A percentile compares a stretch with the other conserved stretches of the same genome.
Evolutionary conservation across 139 green algal genomes (phyloP).

Genomic region (Chlamydomonas asymmetrica): DNA sequence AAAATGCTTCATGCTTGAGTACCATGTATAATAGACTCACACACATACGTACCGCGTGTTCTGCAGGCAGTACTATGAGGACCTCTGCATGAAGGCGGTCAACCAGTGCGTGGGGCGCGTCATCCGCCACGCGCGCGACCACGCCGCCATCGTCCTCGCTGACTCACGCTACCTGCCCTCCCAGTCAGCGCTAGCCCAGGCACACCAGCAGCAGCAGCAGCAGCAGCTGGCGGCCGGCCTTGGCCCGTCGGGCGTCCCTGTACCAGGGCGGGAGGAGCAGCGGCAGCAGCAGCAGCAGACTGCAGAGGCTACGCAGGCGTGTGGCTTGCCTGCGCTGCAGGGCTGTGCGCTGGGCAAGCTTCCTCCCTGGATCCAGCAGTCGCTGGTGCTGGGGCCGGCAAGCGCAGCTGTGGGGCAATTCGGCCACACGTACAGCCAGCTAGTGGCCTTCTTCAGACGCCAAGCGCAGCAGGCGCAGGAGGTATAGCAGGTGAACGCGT

Average conservation of each 20-base stretch:
- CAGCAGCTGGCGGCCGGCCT: too few species aligned
- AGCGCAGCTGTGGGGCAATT: too few species aligned
- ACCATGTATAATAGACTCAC: neutral
- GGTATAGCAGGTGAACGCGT: neutral
- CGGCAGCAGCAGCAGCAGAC: neutral
- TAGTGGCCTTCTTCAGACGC: conserved; percentile 32
- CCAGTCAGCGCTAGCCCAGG: neutral
- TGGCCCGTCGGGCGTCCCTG: too few species aligned
- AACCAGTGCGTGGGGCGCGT: conserved; percentile 96
- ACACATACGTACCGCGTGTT: neutral
- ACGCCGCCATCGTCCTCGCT: conserved; percentile 88
- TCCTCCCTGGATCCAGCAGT: conserved; percentile 75
- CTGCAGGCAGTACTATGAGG: conserved; percentile 83
- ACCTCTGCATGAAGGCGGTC: conserved; percentile 84
- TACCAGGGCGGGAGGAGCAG: neutral
- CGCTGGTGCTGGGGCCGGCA: conserved; percentile 1
- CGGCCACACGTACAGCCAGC: conserved; percentile 16
- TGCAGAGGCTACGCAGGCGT: neutral
- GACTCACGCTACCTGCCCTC: conserved; percentile 76
- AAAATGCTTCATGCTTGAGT: too few species aligned
- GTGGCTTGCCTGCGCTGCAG: neutral
- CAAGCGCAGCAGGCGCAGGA: neutral
- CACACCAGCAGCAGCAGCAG: neutral
- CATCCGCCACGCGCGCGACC: conserved; percentile 83
- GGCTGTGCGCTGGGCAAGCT: conserved; percentile 56